These are phyloP conservation scores for Fagus sylvatica DNA, from an alignment of 306 rosid genomes.

Conservation along the genomic window DNA sequence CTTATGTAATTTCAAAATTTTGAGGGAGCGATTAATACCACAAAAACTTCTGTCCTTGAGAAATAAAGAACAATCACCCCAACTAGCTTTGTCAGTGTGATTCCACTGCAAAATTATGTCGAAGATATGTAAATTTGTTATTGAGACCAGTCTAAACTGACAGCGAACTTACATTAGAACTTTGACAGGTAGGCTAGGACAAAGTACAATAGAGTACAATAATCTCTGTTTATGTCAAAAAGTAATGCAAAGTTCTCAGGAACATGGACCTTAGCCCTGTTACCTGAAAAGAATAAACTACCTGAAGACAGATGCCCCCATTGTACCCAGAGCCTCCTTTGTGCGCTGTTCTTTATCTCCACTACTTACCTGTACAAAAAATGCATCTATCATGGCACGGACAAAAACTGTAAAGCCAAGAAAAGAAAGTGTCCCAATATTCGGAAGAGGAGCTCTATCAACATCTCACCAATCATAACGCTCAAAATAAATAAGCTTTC, in stretches of 20 bases:
- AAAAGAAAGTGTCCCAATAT: background rate
- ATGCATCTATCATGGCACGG: background rate
- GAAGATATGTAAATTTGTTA: background rate
- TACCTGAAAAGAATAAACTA: slow-evolving; percentile 19
- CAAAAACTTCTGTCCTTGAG: slow-evolving; percentile 97
- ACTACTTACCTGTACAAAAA: slow-evolving; percentile 61
- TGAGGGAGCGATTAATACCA: slow-evolving; percentile 55
- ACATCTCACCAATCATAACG: background rate
- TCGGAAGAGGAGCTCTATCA: background rate
- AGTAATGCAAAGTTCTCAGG: background rate
- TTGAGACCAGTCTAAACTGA: background rate
- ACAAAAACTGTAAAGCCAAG: background rate
- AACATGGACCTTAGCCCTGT: background rate
- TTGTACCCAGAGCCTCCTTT: slow-evolving; percentile 86
- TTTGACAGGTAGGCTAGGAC: background rate
- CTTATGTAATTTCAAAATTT: background rate
- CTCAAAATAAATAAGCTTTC: background rate
- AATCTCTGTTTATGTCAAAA: background rate
- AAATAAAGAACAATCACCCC: slow-evolving; percentile 96
- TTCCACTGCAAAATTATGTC: slow-evolving; percentile 61
- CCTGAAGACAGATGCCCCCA: slow-evolving; percentile 99
- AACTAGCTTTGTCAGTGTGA: slow-evolving; percentile 90
- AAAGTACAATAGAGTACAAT: background rate
- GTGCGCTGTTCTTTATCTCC: slow-evolving; percentile 80
- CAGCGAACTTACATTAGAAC: background rate